Base-by-base conservation (phyloP, 2,329 filamentous ascomycete genomes). In the Polychaeton citri region DNA sequence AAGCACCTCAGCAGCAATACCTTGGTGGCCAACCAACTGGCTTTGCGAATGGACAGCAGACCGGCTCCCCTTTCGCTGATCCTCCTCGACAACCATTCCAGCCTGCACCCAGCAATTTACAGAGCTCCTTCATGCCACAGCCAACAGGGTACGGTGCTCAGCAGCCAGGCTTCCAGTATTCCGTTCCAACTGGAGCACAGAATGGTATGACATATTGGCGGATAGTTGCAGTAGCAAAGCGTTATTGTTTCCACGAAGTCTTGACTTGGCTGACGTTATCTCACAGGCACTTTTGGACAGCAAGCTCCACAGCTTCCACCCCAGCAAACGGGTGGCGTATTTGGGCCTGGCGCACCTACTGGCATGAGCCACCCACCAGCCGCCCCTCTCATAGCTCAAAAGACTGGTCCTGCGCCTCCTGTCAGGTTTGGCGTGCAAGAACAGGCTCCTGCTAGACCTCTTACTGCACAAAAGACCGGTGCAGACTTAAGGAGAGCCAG, bases 401-500 rank as follows among this genome's bases (percentile, higher is more conserved):
- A 81, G 65, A 92, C 84, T 6, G 84, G 84, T 0, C 90, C 90
- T 5, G 69, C 88, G 15, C 90, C 90, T 32, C 76, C 85, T 17
- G 79, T 98, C 13, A 75, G 85, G 40, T 98, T 98, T 57, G 90
- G 90, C 26, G 78, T 93, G 21, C 70, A 74, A 38, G 65, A 69
- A 19, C 70, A 74, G 38, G 65, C 69, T 19, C 74, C 77, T 9
- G 65, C 76, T 19, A 85, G 86, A 61, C 90, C 82, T 59, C 63
- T 96, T 49, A 70, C 74, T 41, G 77, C 87, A 19, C 90, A 96
- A 64, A 72, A 85, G 19, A 98, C 90, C 5, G 90, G 90, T 44
- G 90, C 90, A 38, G 95, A 96, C 58, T 70, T 98, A 47, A 72
- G 82, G 35, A 83, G 92, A 75, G 90, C 90, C 53, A 98, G 88